phyloP scores from a whole-genome alignment of 768 basidiomycete species.

The Lactifluus subvellereus region DNA sequence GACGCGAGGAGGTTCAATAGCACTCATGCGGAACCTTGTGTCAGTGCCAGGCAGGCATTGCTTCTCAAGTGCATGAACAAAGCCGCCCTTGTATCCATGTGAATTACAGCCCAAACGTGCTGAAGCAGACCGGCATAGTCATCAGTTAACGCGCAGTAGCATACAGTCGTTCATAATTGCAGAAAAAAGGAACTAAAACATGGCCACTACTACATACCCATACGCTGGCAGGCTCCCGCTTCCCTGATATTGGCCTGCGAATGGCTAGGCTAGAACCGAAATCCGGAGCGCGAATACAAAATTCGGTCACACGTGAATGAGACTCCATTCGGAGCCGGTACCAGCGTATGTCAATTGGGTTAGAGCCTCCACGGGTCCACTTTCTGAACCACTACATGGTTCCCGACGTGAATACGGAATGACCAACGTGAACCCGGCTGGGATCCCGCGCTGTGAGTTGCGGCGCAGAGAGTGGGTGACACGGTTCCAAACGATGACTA shows the following conservation, averaged over 20 bases:
- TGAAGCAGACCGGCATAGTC: too few species aligned
- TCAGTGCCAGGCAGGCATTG: too few species aligned
- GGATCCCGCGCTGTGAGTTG: not conserved
- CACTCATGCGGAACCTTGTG: too few species aligned
- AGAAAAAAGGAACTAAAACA: not conserved
- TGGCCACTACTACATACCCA: not conserved
- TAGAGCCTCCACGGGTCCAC: not conserved
- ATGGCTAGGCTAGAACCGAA: not conserved
- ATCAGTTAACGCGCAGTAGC: too few species aligned
- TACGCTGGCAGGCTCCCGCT: too few species aligned
- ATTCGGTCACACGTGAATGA: not conserved
- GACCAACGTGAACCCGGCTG: conserved; percentile 1
- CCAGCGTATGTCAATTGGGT: not conserved
- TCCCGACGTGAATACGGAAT: not conserved
- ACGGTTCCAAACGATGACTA: conserved; percentile 5
- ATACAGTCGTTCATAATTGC: too few species aligned
- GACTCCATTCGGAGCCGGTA: conserved; percentile 2
- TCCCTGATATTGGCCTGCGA: not conserved
- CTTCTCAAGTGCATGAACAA: too few species aligned
- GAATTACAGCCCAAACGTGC: too few species aligned
- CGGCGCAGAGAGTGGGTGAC: not conserved
- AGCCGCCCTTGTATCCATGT: too few species aligned
- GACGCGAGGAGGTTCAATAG: too few species aligned
- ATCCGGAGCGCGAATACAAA: not conserved
- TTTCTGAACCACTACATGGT: not conserved